Evolutionary conservation across 257 asterid genomes (phyloP).

Genomic region (Nyctanthes arbortristis): DNA sequence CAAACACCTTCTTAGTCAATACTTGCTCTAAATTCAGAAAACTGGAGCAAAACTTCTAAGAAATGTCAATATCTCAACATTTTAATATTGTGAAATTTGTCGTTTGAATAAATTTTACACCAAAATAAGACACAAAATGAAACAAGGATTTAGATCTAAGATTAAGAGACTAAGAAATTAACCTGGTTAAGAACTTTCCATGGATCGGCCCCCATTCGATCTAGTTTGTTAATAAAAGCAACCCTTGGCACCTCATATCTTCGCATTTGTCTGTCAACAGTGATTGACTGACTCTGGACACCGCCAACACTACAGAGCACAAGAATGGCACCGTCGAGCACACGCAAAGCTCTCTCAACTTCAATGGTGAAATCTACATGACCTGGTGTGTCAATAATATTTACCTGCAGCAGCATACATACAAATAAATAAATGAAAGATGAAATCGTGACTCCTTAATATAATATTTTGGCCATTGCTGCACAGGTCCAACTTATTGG

Average conservation of each 20-base stretch:
- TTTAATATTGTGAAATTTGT: background rate
- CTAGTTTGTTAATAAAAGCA: conserved; percentile 96
- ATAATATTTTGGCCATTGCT: background rate
- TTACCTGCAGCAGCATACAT: conserved; percentile 59
- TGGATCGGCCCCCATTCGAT: conserved; percentile 99
- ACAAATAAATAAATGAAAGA: conserved; percentile 12
- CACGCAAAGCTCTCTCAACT: conserved; percentile 99
- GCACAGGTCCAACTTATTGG: background rate
- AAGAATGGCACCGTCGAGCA: conserved; percentile 95
- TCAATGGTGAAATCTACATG: conserved; percentile 98
- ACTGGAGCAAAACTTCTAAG: conserved; percentile 2
- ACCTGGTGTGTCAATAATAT: conserved; percentile 97
- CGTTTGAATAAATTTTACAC: background rate
- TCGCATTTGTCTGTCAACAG: conserved; percentile 99
- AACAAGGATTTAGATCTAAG: no score
- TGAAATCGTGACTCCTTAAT: background rate
- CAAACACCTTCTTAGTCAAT: no score
- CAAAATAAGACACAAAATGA: no score
- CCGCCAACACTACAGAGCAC: conserved; percentile 99
- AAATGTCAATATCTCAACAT: background rate
- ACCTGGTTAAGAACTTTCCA: conserved; percentile 98
- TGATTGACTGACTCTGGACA: conserved; percentile 97
- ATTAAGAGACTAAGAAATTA: no score
- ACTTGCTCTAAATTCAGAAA: background rate
- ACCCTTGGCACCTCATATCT: conserved; percentile 96